Base-by-base conservation (phyloP, 2,329 filamentous ascomycete genomes). In the Colletotrichum acutatum region DNA sequence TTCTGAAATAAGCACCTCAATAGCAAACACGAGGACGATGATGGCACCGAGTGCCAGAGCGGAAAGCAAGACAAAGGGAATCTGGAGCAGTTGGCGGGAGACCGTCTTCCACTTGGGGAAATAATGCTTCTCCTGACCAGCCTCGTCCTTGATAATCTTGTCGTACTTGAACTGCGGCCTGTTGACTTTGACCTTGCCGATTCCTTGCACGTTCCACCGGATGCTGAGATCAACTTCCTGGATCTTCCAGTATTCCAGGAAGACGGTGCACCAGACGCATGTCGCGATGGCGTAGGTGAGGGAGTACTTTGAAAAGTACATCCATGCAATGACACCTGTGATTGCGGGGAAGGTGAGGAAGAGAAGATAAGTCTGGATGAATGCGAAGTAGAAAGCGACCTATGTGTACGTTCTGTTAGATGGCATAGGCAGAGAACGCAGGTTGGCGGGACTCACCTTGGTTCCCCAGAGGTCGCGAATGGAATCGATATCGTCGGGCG, bases 351-450 rank as follows among this genome's bases (percentile, higher is more conserved):
- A 92, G 4, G 90, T 82, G 22, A 95, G 85, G 77, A 95, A 94
- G 46, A 88, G 84, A 71, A 93, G 92, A 79, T 95, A 95, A 16
- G 89, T 90, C 77, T 95, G 93, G 28, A 93, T 92, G 76, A 95
- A 95, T n/a, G 93, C 93, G 79, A 94, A 95, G 82, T 95, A 95
- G 78, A 93, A 95, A 3, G 92, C 93, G 66, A 94, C 90, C 66
- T 72, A 16, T 5, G 5, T 87, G 46, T 1, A 19, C 4, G 90
- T 42, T 53, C 8, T 90, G 54, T 49, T 14, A 74, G 60, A 24
- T 5, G n/a, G 56, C 16, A 22, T 5, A 1, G 34, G 1, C 0
- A 11, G 2, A 6, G 24, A 30, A 14, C 5, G 7, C 0, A 11
- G 14, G 16, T 1, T 12, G 1, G 46, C 22, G 1, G 22, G 6